Evolutionary conservation across 257 asterid genomes (phyloP), one percentile per base, ranked within the genome.

Genomic region (Agastache rugosa): DNA sequence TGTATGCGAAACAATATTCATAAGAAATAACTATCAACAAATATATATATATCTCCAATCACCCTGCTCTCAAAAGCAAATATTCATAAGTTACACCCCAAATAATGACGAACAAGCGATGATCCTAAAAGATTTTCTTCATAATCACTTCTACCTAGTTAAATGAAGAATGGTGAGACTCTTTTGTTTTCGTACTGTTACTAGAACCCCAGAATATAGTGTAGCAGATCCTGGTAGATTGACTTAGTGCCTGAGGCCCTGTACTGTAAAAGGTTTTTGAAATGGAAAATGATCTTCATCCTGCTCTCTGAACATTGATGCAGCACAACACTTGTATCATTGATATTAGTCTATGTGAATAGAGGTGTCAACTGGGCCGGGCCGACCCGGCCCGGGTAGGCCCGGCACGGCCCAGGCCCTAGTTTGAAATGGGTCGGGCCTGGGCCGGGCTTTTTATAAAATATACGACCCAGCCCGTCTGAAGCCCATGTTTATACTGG

Each of bases 11-110:
- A 39, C 51, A 65, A 54, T 20, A 75, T 44, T 5, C 61, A 53
- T 42, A 44, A 4, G 54, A 75, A 55, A 66, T 66, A 44, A 54
- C 34, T 54, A 23, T 74, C 60, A 74, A 47, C 69, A 39, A 54
- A 37, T 31, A 31, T 29, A 23, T 4, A 64, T 51, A 23, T 58
- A 41, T 42, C 67, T 67, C 15, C 20, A 45, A 35, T 68, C 48
- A 25, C 23, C 42, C 23, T 17, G 39, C 44, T 25, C 42, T n/a
- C n/a, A 11, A 25, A 50, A 29, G 41, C 42, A 76, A 60, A 68
- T n/a, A n/a, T n/a, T n/a, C 11, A 11, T 20, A 47, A 61, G 16
- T 20, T 60, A 60, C 16, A 37, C 64, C 55, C 51, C 55, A 63
- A 47, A 47, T 60, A 62, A 48, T 31, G 35, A 50, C 11, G 25